Base-by-base conservation (phyloP, 2,329 filamentous ascomycete genomes). In the Apiospora pterosperma region DNA sequence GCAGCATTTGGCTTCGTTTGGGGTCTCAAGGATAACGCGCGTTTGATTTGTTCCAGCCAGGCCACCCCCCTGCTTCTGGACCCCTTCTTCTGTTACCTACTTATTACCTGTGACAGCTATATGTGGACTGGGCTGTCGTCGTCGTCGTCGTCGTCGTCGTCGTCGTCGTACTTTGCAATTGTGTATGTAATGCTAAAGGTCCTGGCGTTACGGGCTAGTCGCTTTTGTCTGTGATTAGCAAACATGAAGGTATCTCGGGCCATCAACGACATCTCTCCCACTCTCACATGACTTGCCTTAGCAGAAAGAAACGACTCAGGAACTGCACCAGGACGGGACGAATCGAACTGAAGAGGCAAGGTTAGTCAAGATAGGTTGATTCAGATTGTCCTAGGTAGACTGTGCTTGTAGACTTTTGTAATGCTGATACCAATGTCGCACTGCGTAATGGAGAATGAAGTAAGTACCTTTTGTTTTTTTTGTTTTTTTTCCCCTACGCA, bases 391-490 rank as follows among this genome's bases (percentile, higher is more conserved):
- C 12, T 42, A 42, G 41, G 25, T 55, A 31, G 48, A 34, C 25
- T n/a, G 48, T 19, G n/a, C n/a, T n/a, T n/a, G 28, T 12, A 55
- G 42, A 28, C 42, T 48, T 28, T 41, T 41, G 48, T 34, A 34
- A 34, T 55, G 48, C 48, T 31, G 48, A 34, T 55, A 55, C n/a
- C 48, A 55, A 55, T 55, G 48, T 55, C 48, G 48, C 48, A 55
- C 48, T 55, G 48, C 48, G 14, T 41, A 19, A 48, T 5, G 39
- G 10, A 42, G n/a, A 7, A 28, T n/a, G 23, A 5, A 19, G 25
- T 6, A 16, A 14, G 44, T 55, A 34, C 16, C 48, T 34, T 55
- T 55, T 55, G 16, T 23, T 48, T 44, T 39, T 41, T 41, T 48
- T 48, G 12, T 28, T 52, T 52, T 52, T 16, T 52, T n/a, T n/a